Evolutionary conservation across 2,329 filamentous ascomycete genomes (phyloP).

Genomic region (Alternaria ventricosa): DNA sequence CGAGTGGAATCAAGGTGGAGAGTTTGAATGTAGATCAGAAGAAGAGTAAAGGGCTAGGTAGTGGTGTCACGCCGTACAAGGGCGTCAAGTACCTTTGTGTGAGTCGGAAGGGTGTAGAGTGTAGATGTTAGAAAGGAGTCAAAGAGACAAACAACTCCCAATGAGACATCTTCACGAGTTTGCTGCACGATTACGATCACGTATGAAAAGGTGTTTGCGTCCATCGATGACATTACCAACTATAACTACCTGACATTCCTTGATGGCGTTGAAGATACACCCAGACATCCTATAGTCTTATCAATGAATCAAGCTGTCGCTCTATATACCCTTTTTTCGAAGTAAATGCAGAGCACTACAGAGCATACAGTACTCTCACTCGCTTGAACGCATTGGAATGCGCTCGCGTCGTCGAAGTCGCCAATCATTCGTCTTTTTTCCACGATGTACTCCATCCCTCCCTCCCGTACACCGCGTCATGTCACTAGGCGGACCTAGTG

Average conservation of each 20-base stretch:
- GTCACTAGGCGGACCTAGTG: background rate
- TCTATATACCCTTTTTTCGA: background rate
- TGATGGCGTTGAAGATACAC: background rate
- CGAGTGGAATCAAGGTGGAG: slow-evolving; percentile 69
- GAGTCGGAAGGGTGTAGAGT: slow-evolving; percentile 62
- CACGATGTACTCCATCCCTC: background rate
- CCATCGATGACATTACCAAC: background rate
- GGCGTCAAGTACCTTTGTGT: slow-evolving; percentile 95
- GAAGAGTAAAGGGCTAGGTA: slow-evolving; percentile 83
- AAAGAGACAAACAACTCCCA: background rate
- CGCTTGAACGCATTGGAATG: background rate
- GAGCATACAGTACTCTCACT: background rate
- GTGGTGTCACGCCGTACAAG: slow-evolving; percentile 93
- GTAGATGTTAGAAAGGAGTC: slow-evolving; percentile 28
- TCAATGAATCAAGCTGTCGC: background rate
- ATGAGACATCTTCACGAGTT: background rate
- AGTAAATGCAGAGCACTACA: background rate
- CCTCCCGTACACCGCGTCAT: background rate
- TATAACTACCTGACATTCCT: background rate
- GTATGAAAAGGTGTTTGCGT: background rate
- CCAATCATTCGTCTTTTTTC: background rate
- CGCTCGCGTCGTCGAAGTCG: background rate
- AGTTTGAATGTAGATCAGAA: slow-evolving; percentile 70
- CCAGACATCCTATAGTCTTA: background rate
- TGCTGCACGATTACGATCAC: background rate